Conservation (phyloP, 306 rosid genomes). For the Sophora flavescens region DNA sequence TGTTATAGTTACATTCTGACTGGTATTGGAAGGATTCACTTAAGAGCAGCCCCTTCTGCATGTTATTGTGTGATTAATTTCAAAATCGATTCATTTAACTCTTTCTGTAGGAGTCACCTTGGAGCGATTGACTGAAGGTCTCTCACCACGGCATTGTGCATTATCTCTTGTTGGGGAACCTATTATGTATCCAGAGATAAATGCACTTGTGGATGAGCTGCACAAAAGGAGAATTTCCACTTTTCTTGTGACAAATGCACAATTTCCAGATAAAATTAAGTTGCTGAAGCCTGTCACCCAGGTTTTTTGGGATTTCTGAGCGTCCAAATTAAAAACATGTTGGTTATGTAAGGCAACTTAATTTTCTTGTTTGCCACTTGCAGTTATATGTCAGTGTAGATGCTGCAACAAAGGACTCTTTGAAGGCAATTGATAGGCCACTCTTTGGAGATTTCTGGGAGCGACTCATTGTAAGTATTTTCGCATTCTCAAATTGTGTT, state of each 20-base stretch:
- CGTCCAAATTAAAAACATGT: conserved; percentile 30
- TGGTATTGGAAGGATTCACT: conserved; percentile 30
- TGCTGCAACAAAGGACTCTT: conserved; percentile 92
- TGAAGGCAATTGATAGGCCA: conserved; percentile 98
- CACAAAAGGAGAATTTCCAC: conserved; percentile 88
- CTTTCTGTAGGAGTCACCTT: conserved; percentile 74
- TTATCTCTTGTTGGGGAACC: conserved; percentile 99
- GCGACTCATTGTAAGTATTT: conserved; percentile 80
- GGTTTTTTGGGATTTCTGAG: conserved; percentile 54
- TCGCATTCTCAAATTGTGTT: neutral
- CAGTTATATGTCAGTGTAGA: conserved; percentile 98
- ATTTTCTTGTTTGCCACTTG: conserved; percentile 46
- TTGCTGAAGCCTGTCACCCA: conserved; percentile 81
- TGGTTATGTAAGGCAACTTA: conserved; percentile 26
- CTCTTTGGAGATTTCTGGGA: conserved; percentile 99
- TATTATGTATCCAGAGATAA: conserved; percentile 97
- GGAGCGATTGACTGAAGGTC: conserved; percentile 92
- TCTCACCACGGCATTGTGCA: conserved; percentile 95
- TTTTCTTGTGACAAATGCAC: conserved; percentile 96
- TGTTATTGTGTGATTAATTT: conserved; percentile 28
- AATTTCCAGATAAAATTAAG: conserved; percentile 92
- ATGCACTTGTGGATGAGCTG: conserved; percentile 86
- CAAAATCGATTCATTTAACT: conserved; percentile 38
- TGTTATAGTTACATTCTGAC: conserved; percentile 22
- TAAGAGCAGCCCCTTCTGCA: conserved; percentile 1